Evolutionary conservation across 2,329 filamentous ascomycete species (phyloP).

Genomic region (Mycocentrospora acerina): DNA sequence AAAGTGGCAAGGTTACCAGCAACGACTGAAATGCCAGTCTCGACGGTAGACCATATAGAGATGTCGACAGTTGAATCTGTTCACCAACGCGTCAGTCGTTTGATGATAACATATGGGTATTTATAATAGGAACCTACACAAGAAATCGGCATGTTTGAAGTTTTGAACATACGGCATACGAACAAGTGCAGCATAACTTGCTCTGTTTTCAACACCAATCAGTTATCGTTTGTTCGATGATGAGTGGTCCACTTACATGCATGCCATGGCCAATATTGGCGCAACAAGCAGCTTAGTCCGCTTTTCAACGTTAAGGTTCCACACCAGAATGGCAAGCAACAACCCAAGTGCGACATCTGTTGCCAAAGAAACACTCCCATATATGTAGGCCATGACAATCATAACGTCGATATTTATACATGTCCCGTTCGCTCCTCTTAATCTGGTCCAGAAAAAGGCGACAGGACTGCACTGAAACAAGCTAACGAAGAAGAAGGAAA

Average conservation of each 20-base stretch:
- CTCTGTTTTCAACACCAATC: constrained; percentile 3
- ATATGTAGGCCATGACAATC: constrained; percentile 50
- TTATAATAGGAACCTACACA: constrained; percentile 8
- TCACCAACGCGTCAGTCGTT: background rate
- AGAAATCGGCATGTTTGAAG: constrained; percentile 16
- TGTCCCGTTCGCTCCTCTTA: constrained; percentile 27
- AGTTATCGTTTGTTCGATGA: too few relatives aligned
- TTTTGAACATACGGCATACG: constrained; percentile 16
- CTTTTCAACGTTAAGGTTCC: constrained; percentile 54
- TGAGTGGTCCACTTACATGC: constrained; percentile 5
- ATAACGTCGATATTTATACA: constrained; percentile 49
- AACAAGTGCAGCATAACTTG: constrained; percentile 16
- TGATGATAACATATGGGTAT: too few relatives aligned
- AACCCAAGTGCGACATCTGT: constrained; percentile 17
- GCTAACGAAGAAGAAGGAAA: constrained; percentile 51
- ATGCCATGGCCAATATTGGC: constrained; percentile 11
- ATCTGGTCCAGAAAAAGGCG: constrained; percentile 48
- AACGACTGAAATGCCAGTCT: constrained; percentile 12
- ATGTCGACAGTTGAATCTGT: constrained; percentile 14
- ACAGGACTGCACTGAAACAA: constrained; percentile 54
- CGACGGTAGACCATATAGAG: constrained; percentile 19
- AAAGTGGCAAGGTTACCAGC: constrained; percentile 17
- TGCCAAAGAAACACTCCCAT: constrained; percentile 9
- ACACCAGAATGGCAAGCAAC: constrained; percentile 49
- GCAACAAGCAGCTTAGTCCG: constrained; percentile 10